phyloP scores from a whole-genome alignment of 805 yeast species.

The Kodamaea sagamina region DNA sequence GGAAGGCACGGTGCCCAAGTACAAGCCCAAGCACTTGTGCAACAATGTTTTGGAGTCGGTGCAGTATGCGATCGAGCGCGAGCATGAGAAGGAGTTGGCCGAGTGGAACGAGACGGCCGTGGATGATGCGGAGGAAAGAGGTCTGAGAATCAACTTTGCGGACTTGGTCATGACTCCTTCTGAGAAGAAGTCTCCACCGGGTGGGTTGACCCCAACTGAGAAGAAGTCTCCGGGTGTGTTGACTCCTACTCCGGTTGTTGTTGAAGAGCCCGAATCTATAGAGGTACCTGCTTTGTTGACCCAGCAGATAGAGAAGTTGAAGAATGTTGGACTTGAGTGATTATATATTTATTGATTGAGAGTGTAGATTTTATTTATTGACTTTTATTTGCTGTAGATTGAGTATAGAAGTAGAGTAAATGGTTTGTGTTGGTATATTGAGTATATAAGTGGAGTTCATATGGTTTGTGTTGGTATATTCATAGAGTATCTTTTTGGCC shows the following conservation, averaged over 20 bases:
- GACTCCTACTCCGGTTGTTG: slow-evolving; percentile 15
- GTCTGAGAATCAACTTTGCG: slow-evolving; percentile 42
- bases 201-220: slow-evolving; percentile 43
- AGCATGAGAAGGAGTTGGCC: slow-evolving; percentile 66
- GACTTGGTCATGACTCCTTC: slow-evolving; percentile 50
- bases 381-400: too few species aligned
- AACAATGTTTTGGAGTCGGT: slow-evolving; percentile 81
- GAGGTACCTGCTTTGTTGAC: slow-evolving; percentile 53
- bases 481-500: too few species aligned
- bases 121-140: slow-evolving; percentile 27
- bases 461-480: too few species aligned
- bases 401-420: too few species aligned
- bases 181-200: slow-evolving; percentile 24
- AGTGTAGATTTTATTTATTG: too few species aligned
- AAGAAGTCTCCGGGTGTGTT: slow-evolving; percentile 19
- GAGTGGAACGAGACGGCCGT: slow-evolving; percentile 66
- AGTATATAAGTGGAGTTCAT: too few species aligned
- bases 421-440: too few species aligned
- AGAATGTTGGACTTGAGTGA: slow-evolving; percentile 27
- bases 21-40: slow-evolving; percentile 73
- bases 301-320: slow-evolving; percentile 42
- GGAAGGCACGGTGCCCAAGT: slow-evolving; percentile 76
- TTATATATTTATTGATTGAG: not conserved
- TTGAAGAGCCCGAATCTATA: slow-evolving; percentile 44
- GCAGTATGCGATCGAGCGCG: slow-evolving; percentile 78